Evolutionary conservation across 768 basidiomycete species (phyloP).

Genomic region (Tylopilus sp.): DNA sequence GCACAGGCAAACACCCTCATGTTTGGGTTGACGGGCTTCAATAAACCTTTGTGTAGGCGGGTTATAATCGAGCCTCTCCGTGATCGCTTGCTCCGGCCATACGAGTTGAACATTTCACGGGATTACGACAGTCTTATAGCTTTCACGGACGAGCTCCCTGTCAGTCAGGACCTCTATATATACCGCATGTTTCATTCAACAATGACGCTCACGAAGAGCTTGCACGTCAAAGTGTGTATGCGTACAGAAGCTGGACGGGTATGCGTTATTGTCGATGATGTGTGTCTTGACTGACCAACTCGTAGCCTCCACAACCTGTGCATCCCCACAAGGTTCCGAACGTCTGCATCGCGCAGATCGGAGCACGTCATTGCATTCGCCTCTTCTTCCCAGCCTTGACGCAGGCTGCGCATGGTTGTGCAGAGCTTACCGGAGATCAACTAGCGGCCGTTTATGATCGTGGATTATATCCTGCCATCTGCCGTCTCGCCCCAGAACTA

Average conservation of each 20-base stretch:
- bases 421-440: background rate
- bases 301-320: background rate
- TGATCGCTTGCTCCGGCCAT: background rate
- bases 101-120: background rate
- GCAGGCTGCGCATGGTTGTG: background rate
- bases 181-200: constrained; percentile 1
- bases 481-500: background rate
- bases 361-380: background rate
- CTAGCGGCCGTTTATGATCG: background rate
- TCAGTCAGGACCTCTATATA: background rate
- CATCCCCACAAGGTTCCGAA: constrained; percentile 2
- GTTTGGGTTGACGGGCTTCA: background rate
- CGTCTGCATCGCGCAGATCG: constrained; percentile 2
- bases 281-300: too few relatives aligned
- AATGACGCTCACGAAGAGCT: background rate
- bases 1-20: background rate
- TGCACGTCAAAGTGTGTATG: background rate
- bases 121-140: constrained; percentile 2
- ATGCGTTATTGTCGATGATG: background rate
- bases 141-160: constrained; percentile 2
- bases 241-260: background rate
- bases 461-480: background rate
- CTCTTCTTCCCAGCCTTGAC: constrained; percentile 4
- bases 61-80: constrained; percentile 1
- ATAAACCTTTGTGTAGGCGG: background rate